A percentile compares a stretch with the other conserved stretches of the same genome.
These are phyloP conservation scores for Clonostachys byssicola DNA, from an alignment of 2,329 filamentous ascomycete genomes.

Conservation along the genomic window DNA sequence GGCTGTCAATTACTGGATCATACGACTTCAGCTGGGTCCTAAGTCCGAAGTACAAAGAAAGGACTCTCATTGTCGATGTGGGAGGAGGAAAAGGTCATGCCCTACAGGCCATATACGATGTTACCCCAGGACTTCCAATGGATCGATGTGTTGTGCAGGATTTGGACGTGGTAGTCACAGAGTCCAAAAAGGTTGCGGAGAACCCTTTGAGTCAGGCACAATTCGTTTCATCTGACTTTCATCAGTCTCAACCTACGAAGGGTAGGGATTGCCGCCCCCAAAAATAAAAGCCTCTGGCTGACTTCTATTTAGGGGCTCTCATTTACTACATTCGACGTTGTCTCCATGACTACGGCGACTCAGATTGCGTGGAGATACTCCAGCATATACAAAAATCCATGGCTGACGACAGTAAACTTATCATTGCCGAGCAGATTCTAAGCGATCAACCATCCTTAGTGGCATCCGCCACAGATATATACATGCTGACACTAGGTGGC, in stretches of 20 bases:
- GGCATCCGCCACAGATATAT: slow-evolving; percentile 18
- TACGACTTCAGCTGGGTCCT: slow-evolving; percentile 24
- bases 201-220: slow-evolving; percentile 7
- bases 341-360: slow-evolving; percentile 30
- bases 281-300: too few relatives aligned
- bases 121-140: slow-evolving; percentile 13
- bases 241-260: slow-evolving; percentile 20
- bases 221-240: slow-evolving; percentile 20
- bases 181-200: slow-evolving; percentile 9
- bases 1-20: slow-evolving; percentile 13
- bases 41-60: background rate
- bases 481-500: slow-evolving; percentile 22
- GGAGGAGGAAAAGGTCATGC: slow-evolving; percentile 23
- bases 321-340: slow-evolving; percentile 28
- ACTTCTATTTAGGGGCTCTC: slow-evolving; percentile 10
- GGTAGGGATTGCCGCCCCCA: slow-evolving; percentile 2
- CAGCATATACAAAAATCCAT: slow-evolving; percentile 17
- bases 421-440: slow-evolving; percentile 24
- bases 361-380: slow-evolving; percentile 21
- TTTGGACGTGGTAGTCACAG: slow-evolving; percentile 18
- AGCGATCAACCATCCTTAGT: slow-evolving; percentile 14
- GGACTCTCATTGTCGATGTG: slow-evolving; percentile 22
- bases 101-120: slow-evolving; percentile 15
- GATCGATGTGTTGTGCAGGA: slow-evolving; percentile 24
- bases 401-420: slow-evolving; percentile 21